phyloP scores from a whole-genome alignment of 306 rosid genomes.

The Erythrophleum fordii region DNA sequence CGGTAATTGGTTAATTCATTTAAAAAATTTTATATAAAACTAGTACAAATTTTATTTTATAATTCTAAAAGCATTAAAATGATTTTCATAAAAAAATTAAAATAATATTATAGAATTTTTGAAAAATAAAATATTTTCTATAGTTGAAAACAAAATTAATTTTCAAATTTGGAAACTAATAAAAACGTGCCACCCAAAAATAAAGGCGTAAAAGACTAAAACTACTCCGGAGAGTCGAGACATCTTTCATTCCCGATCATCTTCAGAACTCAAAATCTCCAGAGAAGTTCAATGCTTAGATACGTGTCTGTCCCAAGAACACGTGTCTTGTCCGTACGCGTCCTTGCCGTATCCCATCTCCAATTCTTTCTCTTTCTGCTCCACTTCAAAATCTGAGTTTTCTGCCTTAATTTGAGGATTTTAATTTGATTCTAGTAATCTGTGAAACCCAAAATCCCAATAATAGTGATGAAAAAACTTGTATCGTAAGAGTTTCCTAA shows the following conservation, averaged over 20 bases:
- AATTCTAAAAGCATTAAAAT: too few species aligned
- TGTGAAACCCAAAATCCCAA: background rate
- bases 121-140: too few species aligned
- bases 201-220: background rate
- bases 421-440: background rate
- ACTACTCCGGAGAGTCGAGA: too few species aligned
- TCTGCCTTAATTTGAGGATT: background rate
- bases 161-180: too few species aligned
- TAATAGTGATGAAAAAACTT: background rate
- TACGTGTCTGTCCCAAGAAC: background rate
- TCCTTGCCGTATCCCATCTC: slow-evolving; percentile 2
- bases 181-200: too few species aligned
- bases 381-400: background rate
- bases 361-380: background rate
- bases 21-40: too few species aligned
- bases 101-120: too few species aligned
- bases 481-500: background rate
- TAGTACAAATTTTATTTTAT: too few species aligned
- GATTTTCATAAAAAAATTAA: too few species aligned
- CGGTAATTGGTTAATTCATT: too few species aligned
- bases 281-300: background rate
- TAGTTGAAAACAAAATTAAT: too few species aligned
- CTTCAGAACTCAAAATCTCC: background rate
- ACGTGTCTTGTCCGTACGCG: background rate
- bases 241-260: background rate